Base-by-base conservation (phyloP, 2,329 filamentous ascomycete genomes). In the Colletotrichum sp. region DNA sequence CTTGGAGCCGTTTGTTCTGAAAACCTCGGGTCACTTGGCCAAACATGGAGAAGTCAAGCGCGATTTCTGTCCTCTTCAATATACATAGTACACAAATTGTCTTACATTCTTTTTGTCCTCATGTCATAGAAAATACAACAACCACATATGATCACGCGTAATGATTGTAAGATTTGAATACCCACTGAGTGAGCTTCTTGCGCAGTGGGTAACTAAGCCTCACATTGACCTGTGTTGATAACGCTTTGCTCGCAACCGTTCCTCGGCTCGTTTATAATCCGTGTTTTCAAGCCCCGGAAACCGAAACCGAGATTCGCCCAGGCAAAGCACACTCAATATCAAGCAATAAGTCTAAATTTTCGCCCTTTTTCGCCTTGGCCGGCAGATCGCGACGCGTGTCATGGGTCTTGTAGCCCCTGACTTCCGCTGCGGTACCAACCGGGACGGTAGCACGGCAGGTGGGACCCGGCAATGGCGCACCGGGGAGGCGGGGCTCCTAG, bases 71-170 rank as follows among this genome's bases (percentile, higher is more conserved):
- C 2, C 39, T n/a, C 18, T 48, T n/a, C 39, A 48, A 48, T 48
- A 5, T 48, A 48, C 18, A 48, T 48, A 48, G 18, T 48, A n/a
- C 12, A 3, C 3, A 9, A 48, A 48, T 48, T 48, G 39, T 48
- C 5, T 48, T 48, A 0, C 1, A n/a, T 12, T 6, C 0, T 7
- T n/a, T 43, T n/a, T 6, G 18, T n/a, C 18, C 39, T 12, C 18
- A 12, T 48, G 5, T 3, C 9, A 0, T n/a, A 48, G 9, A 48
- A 48, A 48, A n/a, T 48, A n/a, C 39, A 6, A n/a, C 18, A 43
- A 12, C 18, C 18, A n/a, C 18, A n/a, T 48, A 12, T 48, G 18
- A n/a, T n/a, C n/a, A n/a, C n/a, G n/a, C n/a, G n/a, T n/a, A n/a
- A 12, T 48, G 18, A n/a, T n/a, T n/a, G 9, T 6, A 10, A 12